Evolutionary conservation across 2,329 filamentous ascomycete species (phyloP).

Genomic region (Nothophaeocryptopus gaeumannii): DNA sequence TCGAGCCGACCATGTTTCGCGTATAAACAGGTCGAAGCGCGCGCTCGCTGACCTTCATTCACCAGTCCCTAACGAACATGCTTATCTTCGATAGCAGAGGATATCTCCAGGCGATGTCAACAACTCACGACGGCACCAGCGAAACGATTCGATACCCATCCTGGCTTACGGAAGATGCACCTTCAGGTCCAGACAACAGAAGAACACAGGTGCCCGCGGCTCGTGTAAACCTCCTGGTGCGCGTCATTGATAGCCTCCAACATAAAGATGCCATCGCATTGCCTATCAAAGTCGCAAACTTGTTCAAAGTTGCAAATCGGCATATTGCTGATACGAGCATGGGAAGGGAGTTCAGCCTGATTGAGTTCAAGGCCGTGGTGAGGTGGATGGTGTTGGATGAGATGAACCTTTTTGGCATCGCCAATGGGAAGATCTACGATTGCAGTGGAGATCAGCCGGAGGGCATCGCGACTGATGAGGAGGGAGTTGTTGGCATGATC

Average conservation of each 20-base stretch:
- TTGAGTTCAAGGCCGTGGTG: slow-evolving; percentile 4
- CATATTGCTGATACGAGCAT: background rate
- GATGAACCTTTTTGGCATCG: background rate
- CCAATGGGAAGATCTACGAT: background rate
- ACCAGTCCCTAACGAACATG: background rate
- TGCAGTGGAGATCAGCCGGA: background rate
- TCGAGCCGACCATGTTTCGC: no score
- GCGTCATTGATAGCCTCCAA: background rate
- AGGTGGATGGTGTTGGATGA: slow-evolving; percentile 1
- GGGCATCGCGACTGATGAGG: background rate
- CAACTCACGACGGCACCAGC: background rate
- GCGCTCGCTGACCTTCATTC: background rate
- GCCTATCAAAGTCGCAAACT: background rate
- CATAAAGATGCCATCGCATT: background rate
- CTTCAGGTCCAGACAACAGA: background rate
- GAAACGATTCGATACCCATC: background rate
- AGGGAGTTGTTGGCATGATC: background rate
- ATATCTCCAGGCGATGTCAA: background rate
- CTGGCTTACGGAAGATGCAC: slow-evolving; percentile 4
- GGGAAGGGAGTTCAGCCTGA: background rate
- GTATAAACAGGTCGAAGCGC: no score
- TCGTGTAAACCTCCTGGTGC: slow-evolving; percentile 1
- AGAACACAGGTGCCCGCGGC: background rate
- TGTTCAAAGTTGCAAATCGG: background rate
- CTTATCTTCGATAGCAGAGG: background rate